Conservation (phyloP, 352 stramenopile species). For the Globisporangium apiculatum region DNA sequence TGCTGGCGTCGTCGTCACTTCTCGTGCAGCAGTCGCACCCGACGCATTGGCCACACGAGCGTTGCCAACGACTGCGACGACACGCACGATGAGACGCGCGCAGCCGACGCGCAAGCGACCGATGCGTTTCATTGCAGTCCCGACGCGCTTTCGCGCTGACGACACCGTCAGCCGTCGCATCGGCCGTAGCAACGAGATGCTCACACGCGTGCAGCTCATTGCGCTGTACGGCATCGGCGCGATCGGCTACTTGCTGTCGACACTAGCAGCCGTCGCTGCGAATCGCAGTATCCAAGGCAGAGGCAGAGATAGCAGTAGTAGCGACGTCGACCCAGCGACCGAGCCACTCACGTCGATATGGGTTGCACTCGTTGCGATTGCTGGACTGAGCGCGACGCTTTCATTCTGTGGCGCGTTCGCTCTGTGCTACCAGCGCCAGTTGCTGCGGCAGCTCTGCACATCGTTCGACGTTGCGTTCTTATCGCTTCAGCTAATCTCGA, state of each 20-base stretch:
- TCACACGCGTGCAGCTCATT: background rate
- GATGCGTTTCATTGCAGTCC: conserved; percentile 7
- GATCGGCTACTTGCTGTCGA: background rate
- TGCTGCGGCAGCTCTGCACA: conserved; percentile 3
- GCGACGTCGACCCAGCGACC: background rate
- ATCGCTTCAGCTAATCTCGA: background rate
- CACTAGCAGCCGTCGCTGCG: background rate
- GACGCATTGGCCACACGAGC: too few relatives aligned
- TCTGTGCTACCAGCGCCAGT: conserved; percentile 1
- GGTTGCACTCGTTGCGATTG: background rate
- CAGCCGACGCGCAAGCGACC: background rate
- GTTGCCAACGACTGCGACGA: background rate
- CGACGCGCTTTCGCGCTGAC: background rate
- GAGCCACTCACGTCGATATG: background rate
- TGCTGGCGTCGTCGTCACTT: too few relatives aligned
- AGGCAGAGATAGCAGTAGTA: background rate
- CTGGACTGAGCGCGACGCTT: background rate
- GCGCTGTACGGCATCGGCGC: background rate
- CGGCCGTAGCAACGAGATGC: background rate
- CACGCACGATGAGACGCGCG: background rate
- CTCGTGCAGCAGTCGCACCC: background rate
- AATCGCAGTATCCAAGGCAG: too few relatives aligned
- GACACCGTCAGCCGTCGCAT: background rate
- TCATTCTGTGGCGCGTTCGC: background rate
- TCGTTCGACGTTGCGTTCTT: conserved; percentile 16